Base-by-base conservation (phyloP, 1,284 basidiomycete genomes). In the Cryptococcus amylolentus region DNA sequence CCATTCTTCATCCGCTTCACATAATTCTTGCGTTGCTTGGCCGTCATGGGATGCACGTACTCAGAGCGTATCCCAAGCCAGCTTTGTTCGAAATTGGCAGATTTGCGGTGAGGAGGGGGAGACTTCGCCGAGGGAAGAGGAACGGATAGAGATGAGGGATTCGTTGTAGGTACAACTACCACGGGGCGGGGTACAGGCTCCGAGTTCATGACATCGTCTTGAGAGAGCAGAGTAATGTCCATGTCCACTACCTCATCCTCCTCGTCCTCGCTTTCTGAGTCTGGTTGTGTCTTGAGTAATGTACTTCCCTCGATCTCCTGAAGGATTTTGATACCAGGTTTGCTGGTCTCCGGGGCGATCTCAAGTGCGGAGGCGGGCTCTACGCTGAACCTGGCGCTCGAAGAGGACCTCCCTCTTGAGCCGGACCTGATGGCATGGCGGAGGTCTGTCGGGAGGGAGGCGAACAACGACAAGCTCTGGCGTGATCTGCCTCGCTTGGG, bases 361-460 rank as follows among this genome's bases (percentile, higher is more conserved):
- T 35, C 31, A 10, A 35, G 31, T 6, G 31, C 31, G 31, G 31
- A 10, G 10, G 10, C 31, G 31, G 31, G 31, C 10, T 35, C 31
- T 35, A 35, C 31, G 31, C 31, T 35, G 31, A 35, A 10, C 2
- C 31, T 35, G 31, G 8, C 28, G n/a, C 40, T 58, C 23, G 20
- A 23, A 13, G 41, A 43, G 16, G 41, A 43, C 41, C 41, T 18
- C 31, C 28, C 46, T 27, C 20, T 48, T 6, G 31, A 48, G 23
- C n/a, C 46, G 1, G 69, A 62, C 5, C 70, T 66, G 28, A 77
- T 61, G 3, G 65, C 52, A 9, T 56, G 54, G 39, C 64, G 68
- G 20, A 75, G 63, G 4, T 71, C 69, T 28, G 52, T 50, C 0
- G 75, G 72, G 2, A 77, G 66, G 4, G 70, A 66, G 7, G 67